Evolutionary conservation across 805 yeast species (phyloP).

Genomic region (Lachancea kluyveri): DNA sequence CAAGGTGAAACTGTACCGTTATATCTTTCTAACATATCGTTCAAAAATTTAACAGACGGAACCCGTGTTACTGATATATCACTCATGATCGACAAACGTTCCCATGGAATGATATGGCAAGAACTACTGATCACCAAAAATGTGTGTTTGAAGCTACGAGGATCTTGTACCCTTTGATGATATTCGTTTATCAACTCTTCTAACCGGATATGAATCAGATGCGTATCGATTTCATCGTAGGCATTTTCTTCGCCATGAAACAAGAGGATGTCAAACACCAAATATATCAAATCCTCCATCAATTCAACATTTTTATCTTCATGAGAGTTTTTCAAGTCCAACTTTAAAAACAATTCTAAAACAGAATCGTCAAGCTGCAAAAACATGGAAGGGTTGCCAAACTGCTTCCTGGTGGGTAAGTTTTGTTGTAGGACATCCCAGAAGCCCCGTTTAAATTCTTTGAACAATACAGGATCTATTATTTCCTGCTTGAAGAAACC

Average conservation of each 20-base stretch:
- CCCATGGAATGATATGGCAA: conserved; percentile 86
- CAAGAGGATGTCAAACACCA: conserved; percentile 51
- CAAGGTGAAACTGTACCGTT: conserved; percentile 11
- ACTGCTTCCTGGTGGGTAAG: conserved; percentile 42
- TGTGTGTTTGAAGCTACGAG: conserved; percentile 39
- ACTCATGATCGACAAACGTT: conserved; percentile 55
- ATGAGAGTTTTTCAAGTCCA: conserved; percentile 32
- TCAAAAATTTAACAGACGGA: conserved; percentile 54
- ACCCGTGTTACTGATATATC: conserved; percentile 60
- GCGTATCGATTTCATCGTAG: conserved; percentile 60
- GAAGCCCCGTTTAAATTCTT: conserved; percentile 34
- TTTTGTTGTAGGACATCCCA: conserved; percentile 37
- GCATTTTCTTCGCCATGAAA: conserved; percentile 61
- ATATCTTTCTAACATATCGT: conserved; percentile 29
- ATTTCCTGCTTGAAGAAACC: conserved; percentile 47
- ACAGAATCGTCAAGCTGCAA: conserved; percentile 39
- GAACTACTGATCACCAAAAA: conserved; percentile 63
- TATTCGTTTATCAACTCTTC: conserved; percentile 40
- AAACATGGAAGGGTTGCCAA: conserved; percentile 19
- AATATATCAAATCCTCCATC: conserved; percentile 59
- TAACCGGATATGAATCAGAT: conserved; percentile 45
- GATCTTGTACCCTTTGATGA: conserved; percentile 6
- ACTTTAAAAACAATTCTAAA: conserved; percentile 44
- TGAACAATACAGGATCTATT: conserved; percentile 22
- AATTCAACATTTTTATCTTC: conserved; percentile 26